These are phyloP conservation scores for Pseudogymnoascus sp. DNA, from an alignment of 2,329 filamentous ascomycete genomes.

Conservation along the genomic window DNA sequence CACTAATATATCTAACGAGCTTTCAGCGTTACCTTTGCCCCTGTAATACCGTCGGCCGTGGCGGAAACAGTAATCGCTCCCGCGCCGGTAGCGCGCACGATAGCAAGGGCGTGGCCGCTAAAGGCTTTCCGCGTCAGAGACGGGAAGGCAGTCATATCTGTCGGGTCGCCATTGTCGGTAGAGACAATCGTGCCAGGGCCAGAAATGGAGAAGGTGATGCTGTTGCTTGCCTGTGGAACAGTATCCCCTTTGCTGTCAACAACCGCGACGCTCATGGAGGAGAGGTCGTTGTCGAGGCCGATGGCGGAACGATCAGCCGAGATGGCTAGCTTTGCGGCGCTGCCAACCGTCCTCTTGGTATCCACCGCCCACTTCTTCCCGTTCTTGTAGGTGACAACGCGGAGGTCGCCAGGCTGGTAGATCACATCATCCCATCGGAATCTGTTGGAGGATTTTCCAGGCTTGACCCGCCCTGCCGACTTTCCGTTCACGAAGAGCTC, in stretches of 20 bases:
- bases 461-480: constrained; percentile 37
- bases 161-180: constrained; percentile 47
- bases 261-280: constrained; percentile 41
- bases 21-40: constrained; percentile 14
- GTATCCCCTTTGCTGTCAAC: constrained; percentile 38
- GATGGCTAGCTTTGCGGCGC: constrained; percentile 33
- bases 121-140: constrained; percentile 36
- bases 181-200: constrained; percentile 41
- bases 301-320: constrained; percentile 37
- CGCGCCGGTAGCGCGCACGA: constrained; percentile 31
- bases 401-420: constrained; percentile 42
- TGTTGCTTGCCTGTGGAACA: constrained; percentile 38
- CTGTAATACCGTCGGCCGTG: constrained; percentile 18
- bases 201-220: constrained; percentile 38
- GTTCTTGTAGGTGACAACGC: constrained; percentile 42
- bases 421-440: constrained; percentile 47
- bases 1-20: not conserved
- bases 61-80: constrained; percentile 25
- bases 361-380: constrained; percentile 41
- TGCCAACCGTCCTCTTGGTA: constrained; percentile 36
- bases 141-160: constrained; percentile 39
- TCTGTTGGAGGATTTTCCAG: constrained; percentile 36
- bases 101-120: constrained; percentile 35
- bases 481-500: constrained; percentile 48
- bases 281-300: constrained; percentile 40